Evolutionary conservation across 306 rosid species (phyloP).

Genomic region (Macrotyloma uniflorum): DNA sequence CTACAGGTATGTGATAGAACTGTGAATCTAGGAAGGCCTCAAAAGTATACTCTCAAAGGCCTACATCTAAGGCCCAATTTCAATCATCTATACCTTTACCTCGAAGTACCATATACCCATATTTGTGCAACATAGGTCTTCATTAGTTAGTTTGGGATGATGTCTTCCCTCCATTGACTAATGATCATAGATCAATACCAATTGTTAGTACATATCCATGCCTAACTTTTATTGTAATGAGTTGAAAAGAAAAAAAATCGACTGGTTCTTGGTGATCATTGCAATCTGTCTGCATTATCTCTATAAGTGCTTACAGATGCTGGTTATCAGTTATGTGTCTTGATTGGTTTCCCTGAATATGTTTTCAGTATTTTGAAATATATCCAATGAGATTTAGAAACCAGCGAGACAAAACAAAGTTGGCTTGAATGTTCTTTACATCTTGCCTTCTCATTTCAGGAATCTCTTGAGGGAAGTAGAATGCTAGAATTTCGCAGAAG

Average conservation of each 20-base stretch:
- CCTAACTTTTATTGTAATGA: conserved; percentile 8
- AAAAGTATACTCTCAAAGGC: not conserved
- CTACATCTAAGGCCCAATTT: not conserved
- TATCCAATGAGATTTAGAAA: conserved; percentile 8
- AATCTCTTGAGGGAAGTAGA: conserved; percentile 75
- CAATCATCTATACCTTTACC: not conserved
- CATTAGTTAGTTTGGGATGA: not conserved
- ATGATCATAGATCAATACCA: not conserved
- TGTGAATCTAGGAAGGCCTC: not conserved
- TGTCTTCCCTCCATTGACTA: not conserved
- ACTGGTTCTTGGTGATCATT: conserved; percentile 1
- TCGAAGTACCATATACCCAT: not conserved
- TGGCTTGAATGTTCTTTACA: conserved; percentile 36
- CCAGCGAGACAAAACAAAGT: conserved; percentile 17
- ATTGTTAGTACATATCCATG: conserved; percentile 7
- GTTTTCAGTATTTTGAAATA: not conserved
- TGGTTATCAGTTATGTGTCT: not conserved
- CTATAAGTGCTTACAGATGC: conserved; percentile 16
- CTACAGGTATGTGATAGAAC: not conserved
- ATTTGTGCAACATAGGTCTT: not conserved
- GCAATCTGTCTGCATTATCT: not conserved
- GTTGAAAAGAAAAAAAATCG: conserved; percentile 13
- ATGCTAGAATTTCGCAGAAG: conserved; percentile 77
- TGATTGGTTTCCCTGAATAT: not conserved
- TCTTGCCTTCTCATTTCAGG: conserved; percentile 52